These are phyloP conservation scores for Aspergillus asperescens DNA, from an alignment of 495 filamentous ascomycete species.

Conservation along the genomic window DNA sequence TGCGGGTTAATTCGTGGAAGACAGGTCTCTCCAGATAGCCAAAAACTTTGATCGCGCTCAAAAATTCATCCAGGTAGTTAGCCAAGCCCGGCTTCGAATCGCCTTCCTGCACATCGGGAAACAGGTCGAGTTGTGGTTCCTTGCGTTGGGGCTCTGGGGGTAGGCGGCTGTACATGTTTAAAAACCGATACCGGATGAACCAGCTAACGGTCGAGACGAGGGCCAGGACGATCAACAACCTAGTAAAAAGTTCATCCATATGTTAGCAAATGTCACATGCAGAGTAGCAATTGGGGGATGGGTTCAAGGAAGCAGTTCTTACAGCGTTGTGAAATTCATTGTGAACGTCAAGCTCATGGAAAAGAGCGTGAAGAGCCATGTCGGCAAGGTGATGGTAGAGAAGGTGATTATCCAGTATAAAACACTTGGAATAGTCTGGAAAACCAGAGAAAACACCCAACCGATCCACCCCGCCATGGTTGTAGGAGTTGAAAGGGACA, in stretches of 20 bases:
- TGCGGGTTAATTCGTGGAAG: conserved; percentile 94
- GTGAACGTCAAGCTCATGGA: conserved; percentile 95
- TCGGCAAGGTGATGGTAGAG: conserved; percentile 79
- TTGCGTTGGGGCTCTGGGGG: conserved; percentile 94
- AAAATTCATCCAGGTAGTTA: conserved; percentile 95
- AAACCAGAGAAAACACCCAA: conserved; percentile 39
- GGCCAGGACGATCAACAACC: conserved; percentile 69
- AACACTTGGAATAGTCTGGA: conserved; percentile 59
- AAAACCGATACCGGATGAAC: conserved; percentile 87
- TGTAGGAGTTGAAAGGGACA: conserved; percentile 30
- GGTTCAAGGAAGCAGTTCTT: conserved; percentile 24
- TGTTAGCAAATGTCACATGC: not conserved
- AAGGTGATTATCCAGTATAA: conserved; percentile 83
- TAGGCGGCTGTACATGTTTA: conserved; percentile 92
- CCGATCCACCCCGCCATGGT: conserved; percentile 45
- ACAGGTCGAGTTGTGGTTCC: conserved; percentile 90
- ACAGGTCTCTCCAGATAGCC: conserved; percentile 94
- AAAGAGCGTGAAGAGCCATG: conserved; percentile 85
- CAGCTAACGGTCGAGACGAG: conserved; percentile 79
- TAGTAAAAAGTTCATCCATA: conserved; percentile 28
- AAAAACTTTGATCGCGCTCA: conserved; percentile 99
- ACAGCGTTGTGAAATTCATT: conserved; percentile 97
- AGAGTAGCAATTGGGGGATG: too few relatives aligned
- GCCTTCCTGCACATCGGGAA: conserved; percentile 85
- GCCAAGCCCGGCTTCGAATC: conserved; percentile 85